Base-by-base conservation (phyloP, 1,139 yeast species). In the Debaryomycetaceae sp. region DNA sequence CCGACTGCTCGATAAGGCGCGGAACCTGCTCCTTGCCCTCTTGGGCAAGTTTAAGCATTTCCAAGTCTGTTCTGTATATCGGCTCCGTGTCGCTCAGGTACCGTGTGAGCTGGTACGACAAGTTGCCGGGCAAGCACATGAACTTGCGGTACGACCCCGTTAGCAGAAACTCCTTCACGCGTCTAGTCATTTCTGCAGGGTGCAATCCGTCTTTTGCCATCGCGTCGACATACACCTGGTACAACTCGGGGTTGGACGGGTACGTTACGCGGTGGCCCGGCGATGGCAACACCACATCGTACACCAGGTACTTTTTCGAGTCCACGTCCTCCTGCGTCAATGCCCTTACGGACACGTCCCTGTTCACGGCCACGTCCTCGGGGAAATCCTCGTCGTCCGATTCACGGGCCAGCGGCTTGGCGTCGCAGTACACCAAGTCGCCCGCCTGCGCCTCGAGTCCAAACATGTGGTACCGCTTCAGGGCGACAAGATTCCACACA, bases 221-320 rank as follows among this genome's bases (percentile, higher is more conserved):
- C 13, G 73, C 63, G 4, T 71, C 74, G 28, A 72, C 68, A 49
- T 90, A 92, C 1, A 74, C 72, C 25, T 75, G 63, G 39, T 61
- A 63, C 31, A 87, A 58, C 25, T 60, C 49, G 32, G 69, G 71
- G 44, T 83, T 80, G 13, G 64, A 57, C 3, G 99, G 98, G 45
- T 92, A 92, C 14, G 68, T 49, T 16, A 90, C 72, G 47, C 85
- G 96, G 49, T 74, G 85, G 0, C 99, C 99, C 2, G 99, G 98
- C 2, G 94, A 72, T 11, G 99, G 97, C 32, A 92, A 62, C 3
- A 92, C 94, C 23, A 90, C 67, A 51, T 92, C 97, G 44, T 69
- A 78, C 25, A 90, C 80, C 14, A 79, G 55, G 49, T 68, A 82
- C 33, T 67, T 68, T 0, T 73, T 72, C 2, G 61, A 40, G 14